These are phyloP conservation scores for Pseudocercospora fijiensis DNA, from an alignment of 2,329 filamentous ascomycete species.

Conservation along the genomic window DNA sequence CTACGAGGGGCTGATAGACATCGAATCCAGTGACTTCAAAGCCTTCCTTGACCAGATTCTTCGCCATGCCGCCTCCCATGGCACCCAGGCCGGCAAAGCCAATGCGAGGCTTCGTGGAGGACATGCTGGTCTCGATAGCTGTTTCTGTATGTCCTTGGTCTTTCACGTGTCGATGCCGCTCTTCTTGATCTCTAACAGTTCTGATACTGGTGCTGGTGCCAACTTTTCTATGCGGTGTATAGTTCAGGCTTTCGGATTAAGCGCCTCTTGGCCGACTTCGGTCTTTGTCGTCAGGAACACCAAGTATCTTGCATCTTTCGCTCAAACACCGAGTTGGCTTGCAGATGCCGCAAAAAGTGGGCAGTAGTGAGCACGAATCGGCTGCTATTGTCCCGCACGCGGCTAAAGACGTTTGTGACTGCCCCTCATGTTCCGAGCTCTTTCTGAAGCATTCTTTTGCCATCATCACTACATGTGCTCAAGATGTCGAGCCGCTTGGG, in stretches of 20 bases:
- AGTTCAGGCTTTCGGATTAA: too few species aligned
- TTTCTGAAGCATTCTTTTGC: background rate
- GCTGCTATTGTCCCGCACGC: background rate
- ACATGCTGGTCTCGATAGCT: slow-evolving; percentile 15
- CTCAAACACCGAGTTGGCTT: background rate
- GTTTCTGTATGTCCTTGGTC: background rate
- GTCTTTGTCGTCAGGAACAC: background rate
- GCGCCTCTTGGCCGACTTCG: background rate
- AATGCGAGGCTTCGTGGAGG: slow-evolving; percentile 30
- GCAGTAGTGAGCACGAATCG: background rate
- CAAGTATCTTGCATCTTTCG: background rate
- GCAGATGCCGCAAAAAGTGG: background rate
- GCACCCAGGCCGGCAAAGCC: slow-evolving; percentile 72
- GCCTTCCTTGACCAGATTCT: slow-evolving; percentile 65
- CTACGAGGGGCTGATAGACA: slow-evolving; percentile 65
- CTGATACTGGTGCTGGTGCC: background rate
- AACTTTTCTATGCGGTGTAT: too few species aligned
- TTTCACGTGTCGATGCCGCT: background rate
- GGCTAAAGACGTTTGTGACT: background rate
- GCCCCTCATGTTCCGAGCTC: background rate
- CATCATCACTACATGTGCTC: background rate
- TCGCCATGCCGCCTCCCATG: slow-evolving; percentile 82
- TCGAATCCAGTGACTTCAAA: slow-evolving; percentile 71
- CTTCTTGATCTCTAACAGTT: background rate
- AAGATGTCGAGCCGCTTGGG: too few species aligned